Base-by-base conservation (phyloP, 2,329 filamentous ascomycete species). In the Fusarium avenaceum region DNA sequence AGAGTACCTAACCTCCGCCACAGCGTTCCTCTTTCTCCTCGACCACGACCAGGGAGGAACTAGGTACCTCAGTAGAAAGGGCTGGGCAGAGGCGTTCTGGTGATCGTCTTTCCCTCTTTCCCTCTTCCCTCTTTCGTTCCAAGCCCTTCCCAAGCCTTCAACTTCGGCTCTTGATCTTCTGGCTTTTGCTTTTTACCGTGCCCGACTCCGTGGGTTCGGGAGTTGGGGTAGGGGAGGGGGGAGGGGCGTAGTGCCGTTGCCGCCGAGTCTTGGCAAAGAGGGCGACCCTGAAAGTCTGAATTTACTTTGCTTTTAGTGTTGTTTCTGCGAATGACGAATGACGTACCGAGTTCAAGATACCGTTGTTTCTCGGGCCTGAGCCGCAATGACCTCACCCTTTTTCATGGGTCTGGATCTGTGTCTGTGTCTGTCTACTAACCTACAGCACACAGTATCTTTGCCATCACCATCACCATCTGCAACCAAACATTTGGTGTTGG, bases 231-330 rank as follows among this genome's bases (percentile, higher is more conserved):
- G 28, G 14, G 20, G 35, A 15, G 63, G 28, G 28, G 28, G 28
- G 48, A 24, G 24, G 57, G 62, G 44, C 56, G 55, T 53, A 50
- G 65, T 65, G 59, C 69, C 70, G 68, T 67, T 65, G 62, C 67
- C 58, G 62, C 70, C 61, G 67, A 72, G 65, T 63, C 70, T 72
- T 72, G 70, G 70, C 70, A 51, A 26, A 33, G 43, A 69, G 51
- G 48, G 44, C 55, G 65, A 69, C 65, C 65, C 65, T 69, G 61
- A 63, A 69, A 69, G 47, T 69, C 32, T 55, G 63, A 44, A 26
- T 44, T 46, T 58, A 13, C 32, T 43, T 30, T 26, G 26, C 4
- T 40, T 38, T 35, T 33, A 32, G 6, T 40, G 32, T 6, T 61
- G 26, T 6, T 61, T 24, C 33, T 38, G 45, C 19, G 32, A 49